Percentiles rank a stretch among this genome's conserved stretches.
Conservation (phyloP, 768 basidiomycete species). For the Mycena leptocephala region DNA sequence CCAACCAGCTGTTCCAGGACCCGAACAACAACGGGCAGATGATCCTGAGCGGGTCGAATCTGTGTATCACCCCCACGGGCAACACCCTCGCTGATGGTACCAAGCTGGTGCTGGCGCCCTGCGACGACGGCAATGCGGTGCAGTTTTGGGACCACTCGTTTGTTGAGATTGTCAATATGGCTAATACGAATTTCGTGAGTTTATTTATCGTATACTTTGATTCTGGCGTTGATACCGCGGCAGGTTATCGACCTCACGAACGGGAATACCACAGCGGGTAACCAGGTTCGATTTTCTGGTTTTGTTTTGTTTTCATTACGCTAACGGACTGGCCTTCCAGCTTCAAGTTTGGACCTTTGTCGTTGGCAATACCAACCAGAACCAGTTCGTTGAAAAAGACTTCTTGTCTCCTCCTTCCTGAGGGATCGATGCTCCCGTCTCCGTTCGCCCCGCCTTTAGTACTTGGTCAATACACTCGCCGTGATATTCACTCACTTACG, state of each 20-base stretch:
- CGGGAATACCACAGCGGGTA: constrained; percentile 15
- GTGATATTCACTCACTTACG: constrained; percentile 1
- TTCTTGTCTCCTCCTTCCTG: constrained; percentile 11
- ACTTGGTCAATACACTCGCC: not conserved
- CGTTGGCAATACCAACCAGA: constrained; percentile 14
- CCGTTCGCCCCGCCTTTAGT: constrained; percentile 1
- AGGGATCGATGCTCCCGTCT: constrained; percentile 4
- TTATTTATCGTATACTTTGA: constrained; percentile 13
- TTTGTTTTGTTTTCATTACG: not conserved
- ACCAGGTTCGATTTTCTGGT: constrained; percentile 1
- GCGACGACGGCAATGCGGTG: constrained; percentile 7
- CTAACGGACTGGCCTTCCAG: constrained; percentile 1
- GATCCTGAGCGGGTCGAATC: constrained; percentile 7
- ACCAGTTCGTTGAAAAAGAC: constrained; percentile 3
- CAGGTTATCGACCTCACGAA: constrained; percentile 7
- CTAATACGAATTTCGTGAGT: constrained; percentile 17
- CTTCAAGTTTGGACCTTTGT: constrained; percentile 11
- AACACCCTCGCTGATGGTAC: constrained; percentile 10
- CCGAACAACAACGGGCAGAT: constrained; percentile 16
- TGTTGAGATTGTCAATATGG: not conserved
- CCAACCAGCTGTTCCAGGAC: constrained; percentile 9
- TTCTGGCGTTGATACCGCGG: constrained; percentile 1
- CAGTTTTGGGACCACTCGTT: constrained; percentile 8
- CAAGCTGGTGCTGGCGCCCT: constrained; percentile 18
- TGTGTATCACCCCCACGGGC: constrained; percentile 5